Conservation (phyloP, 345 rosid genomes). For the Populus simonii region DNA sequence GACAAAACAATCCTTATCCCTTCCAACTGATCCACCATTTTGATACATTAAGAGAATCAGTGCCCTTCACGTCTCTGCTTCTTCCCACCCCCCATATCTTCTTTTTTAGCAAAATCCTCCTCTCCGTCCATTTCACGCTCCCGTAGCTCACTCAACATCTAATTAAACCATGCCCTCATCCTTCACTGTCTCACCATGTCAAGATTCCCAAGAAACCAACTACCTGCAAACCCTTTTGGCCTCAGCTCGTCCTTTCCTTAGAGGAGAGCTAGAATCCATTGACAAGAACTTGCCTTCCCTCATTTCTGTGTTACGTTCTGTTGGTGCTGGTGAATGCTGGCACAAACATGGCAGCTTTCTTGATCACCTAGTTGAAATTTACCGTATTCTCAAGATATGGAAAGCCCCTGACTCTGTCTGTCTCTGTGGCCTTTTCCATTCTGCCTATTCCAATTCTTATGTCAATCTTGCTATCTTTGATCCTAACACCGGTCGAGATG, state of each 20-base stretch:
- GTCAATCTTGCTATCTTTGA: constrained; percentile 90
- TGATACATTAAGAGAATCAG: too few relatives aligned
- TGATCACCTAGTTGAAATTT: constrained; percentile 73
- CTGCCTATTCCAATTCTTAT: constrained; percentile 92
- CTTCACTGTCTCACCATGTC: not conserved
- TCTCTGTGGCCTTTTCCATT: constrained; percentile 91
- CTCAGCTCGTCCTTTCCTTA: constrained; percentile 81
- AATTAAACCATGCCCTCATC: constrained; percentile 8
- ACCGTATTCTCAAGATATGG: constrained; percentile 83
- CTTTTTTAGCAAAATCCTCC: not conserved
- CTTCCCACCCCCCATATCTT: not conserved
- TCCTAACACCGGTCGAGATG: constrained; percentile 77
- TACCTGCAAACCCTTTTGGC: constrained; percentile 39
- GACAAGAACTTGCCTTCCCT: constrained; percentile 63
- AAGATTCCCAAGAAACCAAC: not conserved
- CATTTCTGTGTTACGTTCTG: constrained; percentile 66
- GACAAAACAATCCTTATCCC: too few relatives aligned
- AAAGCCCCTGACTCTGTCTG: constrained; percentile 71
- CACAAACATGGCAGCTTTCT: constrained; percentile 96
- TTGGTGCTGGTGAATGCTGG: constrained; percentile 99
- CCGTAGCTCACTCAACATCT: too few relatives aligned
- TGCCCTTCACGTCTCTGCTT: too few relatives aligned
- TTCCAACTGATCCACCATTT: too few relatives aligned
- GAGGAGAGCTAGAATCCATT: constrained; percentile 69
- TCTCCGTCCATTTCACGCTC: too few relatives aligned